These are phyloP conservation scores for Alternaria atra DNA, from an alignment of 2,329 filamentous ascomycete species.

Conservation along the genomic window DNA sequence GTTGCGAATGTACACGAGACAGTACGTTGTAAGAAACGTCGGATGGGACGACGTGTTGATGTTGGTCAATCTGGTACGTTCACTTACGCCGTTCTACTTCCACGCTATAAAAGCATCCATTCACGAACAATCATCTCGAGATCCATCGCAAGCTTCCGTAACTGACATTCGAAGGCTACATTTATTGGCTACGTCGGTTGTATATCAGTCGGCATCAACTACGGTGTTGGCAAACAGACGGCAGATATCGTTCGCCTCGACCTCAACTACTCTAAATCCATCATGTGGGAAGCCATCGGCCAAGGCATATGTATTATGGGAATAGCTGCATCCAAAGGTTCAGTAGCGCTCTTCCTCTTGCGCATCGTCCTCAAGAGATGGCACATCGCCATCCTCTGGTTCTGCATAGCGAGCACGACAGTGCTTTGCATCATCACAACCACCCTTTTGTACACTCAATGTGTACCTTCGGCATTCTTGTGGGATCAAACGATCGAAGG, in stretches of 20 bases:
- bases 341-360: conserved; percentile 43
- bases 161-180: conserved; percentile 22
- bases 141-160: neutral
- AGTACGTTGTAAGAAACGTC: conserved; percentile 37
- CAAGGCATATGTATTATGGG: conserved; percentile 45
- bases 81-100: neutral
- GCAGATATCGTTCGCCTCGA: conserved; percentile 27
- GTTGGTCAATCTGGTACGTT: conserved; percentile 37
- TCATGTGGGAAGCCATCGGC: conserved; percentile 44
- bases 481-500: conserved; percentile 40
- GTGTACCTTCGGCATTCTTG: conserved; percentile 35
- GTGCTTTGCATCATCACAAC: conserved; percentile 40
- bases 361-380: conserved; percentile 41
- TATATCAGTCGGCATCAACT: conserved; percentile 33
- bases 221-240: conserved; percentile 41
- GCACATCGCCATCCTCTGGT: conserved; percentile 44
- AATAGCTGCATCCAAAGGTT: conserved; percentile 42
- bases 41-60: conserved; percentile 45
- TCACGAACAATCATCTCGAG: neutral
- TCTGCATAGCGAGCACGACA: conserved; percentile 39
- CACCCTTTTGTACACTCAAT: conserved; percentile 39
- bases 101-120: neutral
- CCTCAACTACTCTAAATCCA: conserved; percentile 39
- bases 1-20: conserved; percentile 40
- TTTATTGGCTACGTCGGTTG: conserved; percentile 39